Base-by-base conservation (phyloP, 1,284 basidiomycete species). In the Cutaneotrichosporon sp. region DNA sequence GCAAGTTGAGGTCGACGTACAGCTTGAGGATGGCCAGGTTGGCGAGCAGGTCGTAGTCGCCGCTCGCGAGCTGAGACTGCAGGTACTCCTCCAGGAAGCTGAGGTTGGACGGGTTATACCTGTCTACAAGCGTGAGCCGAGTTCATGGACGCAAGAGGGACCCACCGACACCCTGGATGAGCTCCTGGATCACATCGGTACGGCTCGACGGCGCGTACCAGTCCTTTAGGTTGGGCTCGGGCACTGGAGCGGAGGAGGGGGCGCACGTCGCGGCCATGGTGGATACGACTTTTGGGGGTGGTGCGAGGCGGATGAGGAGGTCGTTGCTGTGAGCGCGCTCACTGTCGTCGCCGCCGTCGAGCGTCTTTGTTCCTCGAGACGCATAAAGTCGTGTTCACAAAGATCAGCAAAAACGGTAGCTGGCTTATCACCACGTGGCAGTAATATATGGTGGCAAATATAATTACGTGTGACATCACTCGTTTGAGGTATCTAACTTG, bases 71-170 rank as follows among this genome's bases (percentile, higher is more conserved):
- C 77, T 97, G 92, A 70, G 89, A 84, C 69, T 86, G 88, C 55
- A 97, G 84, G 77, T 97, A 97, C 70, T 96, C 93, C 77, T 96
- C 90, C 55, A 97, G 83, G 60, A 92, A 88, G 39, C 84, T 80
- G 56, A 94, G 84, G 75, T 96, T 97, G 55, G 87, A 87, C 37
- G 92, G 92, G 76, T 97, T 97, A 77, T 97, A 97, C 58, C 92
- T 84, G 80, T 97, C 91, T 92, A 56, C 7, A 5, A 30, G 26
- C n/a, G 45, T 53, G 37, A 47, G 55, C 22, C n/a, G 17, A 14
- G 10, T 17, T 12, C 30, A 39, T 18, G 4, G 10, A 20, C 17
- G 9, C 37, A 34, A 13, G 20, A 34, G 1, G 7, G 12, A 77
- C 88, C 65, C 60, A 89, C 90, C 90, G 57, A 94, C 90, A 54